A percentile compares a stretch with the other conserved stretches of the same genome.
Evolutionary conservation across 495 filamentous ascomycete species (phyloP).

Genomic region (Tuber umbilicatum): DNA sequence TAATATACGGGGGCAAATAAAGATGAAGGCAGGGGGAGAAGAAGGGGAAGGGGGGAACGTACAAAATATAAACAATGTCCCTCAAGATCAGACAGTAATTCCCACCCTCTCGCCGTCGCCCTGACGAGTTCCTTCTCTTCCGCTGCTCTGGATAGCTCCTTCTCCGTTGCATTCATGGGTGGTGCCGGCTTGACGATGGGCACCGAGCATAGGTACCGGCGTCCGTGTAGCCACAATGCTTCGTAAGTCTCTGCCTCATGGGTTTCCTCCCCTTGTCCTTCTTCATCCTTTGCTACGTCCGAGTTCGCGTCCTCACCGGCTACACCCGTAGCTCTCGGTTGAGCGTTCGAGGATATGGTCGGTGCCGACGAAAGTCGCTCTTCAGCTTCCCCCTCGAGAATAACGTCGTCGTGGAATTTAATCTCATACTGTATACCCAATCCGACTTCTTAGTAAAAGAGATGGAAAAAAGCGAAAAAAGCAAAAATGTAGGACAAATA

Average conservation of each 20-base stretch:
- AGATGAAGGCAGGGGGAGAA: neutral
- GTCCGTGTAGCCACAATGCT: conserved; percentile 61
- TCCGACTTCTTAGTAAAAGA: neutral
- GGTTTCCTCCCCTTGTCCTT: conserved; percentile 25
- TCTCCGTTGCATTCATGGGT: conserved; percentile 54
- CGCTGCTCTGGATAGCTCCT: conserved; percentile 59
- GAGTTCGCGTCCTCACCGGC: conserved; percentile 34
- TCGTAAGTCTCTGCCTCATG: conserved; percentile 55
- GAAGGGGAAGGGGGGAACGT: neutral
- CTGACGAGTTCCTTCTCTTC: conserved; percentile 78
- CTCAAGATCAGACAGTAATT: conserved; percentile 80
- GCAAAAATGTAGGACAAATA: conserved; percentile 9
- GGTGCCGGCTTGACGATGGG: conserved; percentile 58
- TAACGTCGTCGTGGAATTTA: conserved; percentile 64
- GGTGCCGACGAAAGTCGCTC: conserved; percentile 24
- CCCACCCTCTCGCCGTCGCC: conserved; percentile 77
- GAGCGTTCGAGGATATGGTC: conserved; percentile 25
- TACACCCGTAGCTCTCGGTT: conserved; percentile 39
- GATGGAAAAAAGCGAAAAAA: conserved; percentile 17
- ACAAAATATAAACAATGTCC: conserved; percentile 84
- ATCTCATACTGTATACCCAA: conserved; percentile 64
- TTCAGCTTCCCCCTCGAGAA: conserved; percentile 62
- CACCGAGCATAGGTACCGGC: conserved; percentile 76
- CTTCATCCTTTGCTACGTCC: conserved; percentile 14
- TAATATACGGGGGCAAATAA: neutral